Base-by-base conservation (phyloP, 768 basidiomycete genomes). In the Suillus decipiens region DNA sequence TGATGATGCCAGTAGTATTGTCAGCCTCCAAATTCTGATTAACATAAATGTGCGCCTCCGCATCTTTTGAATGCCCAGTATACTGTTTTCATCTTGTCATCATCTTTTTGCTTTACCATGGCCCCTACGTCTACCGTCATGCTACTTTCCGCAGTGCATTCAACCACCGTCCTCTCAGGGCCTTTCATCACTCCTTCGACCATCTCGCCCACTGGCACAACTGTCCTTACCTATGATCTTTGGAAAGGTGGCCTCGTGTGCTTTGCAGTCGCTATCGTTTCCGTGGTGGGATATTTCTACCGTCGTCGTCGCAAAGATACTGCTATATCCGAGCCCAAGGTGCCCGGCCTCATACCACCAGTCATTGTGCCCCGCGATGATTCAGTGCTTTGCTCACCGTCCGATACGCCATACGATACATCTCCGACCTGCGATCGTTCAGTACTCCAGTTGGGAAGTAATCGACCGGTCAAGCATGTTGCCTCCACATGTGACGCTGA, bases 241-340 rank as follows among this genome's bases (percentile, higher is more conserved):
- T 34, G 54, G 54, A 53, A 53, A 33, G 54, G 34, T 36, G 34
- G 33, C n/a, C 8, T 55, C 54, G 54, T 36, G n/a, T 54, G 53
- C 34, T 55, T 55, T 7, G 54, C 34, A 12, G 54, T 55, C 8
- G 54, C 54, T 55, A 55, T 55, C 54, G 12, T 55, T 36, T 55
- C 34, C 7, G 34, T 55, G n/a, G 54, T 36, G 34, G 54, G 54
- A 22, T 36, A 53, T 34, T 53, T 53, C 51, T 53, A 53, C 31
- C 51, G 51, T 34, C 51, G 51, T 34, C 51, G 31, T n/a, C 51
- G 33, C 31, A 53, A 53, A 34, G 51, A 7, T 11, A n/a, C 33
- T 11, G 12, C 19, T 12, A 53, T n/a, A 11, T 53, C 31, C 50
- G 10, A 53, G 50, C 31, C 51, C 51, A 53, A 53, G 19, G 17